Evolutionary conservation across 106 monocot genomes (phyloP), one percentile per base, ranked within the genome.

Genomic region (Chionographis japonica): DNA sequence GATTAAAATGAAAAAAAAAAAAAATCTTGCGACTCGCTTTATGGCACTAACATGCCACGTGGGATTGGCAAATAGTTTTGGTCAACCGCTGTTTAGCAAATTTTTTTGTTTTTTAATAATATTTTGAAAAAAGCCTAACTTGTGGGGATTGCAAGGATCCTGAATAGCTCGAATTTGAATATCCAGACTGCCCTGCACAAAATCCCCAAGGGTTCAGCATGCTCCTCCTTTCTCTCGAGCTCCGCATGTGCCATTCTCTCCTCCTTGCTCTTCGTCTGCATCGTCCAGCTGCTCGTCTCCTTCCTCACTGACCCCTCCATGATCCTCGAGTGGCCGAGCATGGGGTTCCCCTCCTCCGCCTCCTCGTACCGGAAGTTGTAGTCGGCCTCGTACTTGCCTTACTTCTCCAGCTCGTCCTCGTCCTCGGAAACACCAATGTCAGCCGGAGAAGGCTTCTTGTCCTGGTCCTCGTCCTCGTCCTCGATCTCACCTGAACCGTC

Each of bases 311-410:
- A 88, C 60, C 90, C 93, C 60, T 93, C 90, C 2, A 72, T 72
- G 18, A 81, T 40, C 61, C 98, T 78, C 0, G 98, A 76, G 54
- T 99, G 88, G 2, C 90, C 93, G 54, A 81, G 61, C 38, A 99
- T 83, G 17, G 90, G 72, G 52, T 93, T 90, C 3, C 72, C 79
- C 38, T 52, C 78, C 20, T 72, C 85, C 27, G 60, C 90, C 69
- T 99, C 93, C 83, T 99, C 88, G 4, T 90, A 83, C 27, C 98
- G 63, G 73, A 93, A 99, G 61, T 93, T 99, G 70, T 78, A 93
- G 38, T 81, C 63, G 0, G 85, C 83, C 69, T 99, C 98, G 42
- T 83, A 93, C 72, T 80, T 69, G 6, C 93, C 98, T 78, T 93
- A 90, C 73, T 77, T 86, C 14, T 88, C 87, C 18, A 99, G 66